Evolutionary conservation across 345 rosid genomes (phyloP).

Genomic region (Arabidopsis thaliana): DNA sequence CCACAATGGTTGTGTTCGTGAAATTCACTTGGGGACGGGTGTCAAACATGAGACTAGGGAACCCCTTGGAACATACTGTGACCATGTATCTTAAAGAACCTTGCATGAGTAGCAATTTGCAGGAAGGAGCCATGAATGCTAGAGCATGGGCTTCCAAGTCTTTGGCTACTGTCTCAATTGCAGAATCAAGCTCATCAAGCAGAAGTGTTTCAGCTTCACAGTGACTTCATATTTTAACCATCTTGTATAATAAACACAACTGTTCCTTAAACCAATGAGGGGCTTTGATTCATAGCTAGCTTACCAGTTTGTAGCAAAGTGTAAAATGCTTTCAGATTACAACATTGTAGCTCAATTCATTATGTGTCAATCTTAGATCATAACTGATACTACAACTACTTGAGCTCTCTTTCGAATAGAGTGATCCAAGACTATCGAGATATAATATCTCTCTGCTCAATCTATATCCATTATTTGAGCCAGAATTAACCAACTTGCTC

Average conservation of each 20-base stretch:
- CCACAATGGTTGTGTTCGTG: constrained; percentile 47
- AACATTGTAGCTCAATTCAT: constrained; percentile 24
- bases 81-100: constrained; percentile 63
- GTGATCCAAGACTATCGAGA: neutral
- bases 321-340: constrained; percentile 11
- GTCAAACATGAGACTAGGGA: constrained; percentile 51
- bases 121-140: constrained; percentile 82
- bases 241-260: neutral
- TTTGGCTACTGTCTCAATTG: constrained; percentile 80
- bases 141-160: constrained; percentile 93
- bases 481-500: constrained; percentile 18
- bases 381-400: neutral
- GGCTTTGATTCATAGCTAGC: constrained; percentile 2
- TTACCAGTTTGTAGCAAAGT: neutral
- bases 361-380: neutral
- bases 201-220: constrained; percentile 34
- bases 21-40: constrained; percentile 56
- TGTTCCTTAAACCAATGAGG: constrained; percentile 9
- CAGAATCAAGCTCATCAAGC: constrained; percentile 69
- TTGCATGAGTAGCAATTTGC: constrained; percentile 75
- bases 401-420: neutral
- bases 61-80: constrained; percentile 60
- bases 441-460: neutral
- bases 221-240: neutral
- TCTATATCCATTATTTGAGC: no score